Percentiles rank a stretch among this genome's conserved stretches.
Evolutionary conservation across 163 green algal species (phyloP).

Genomic region (Coccomyxa subellipsoidea): DNA sequence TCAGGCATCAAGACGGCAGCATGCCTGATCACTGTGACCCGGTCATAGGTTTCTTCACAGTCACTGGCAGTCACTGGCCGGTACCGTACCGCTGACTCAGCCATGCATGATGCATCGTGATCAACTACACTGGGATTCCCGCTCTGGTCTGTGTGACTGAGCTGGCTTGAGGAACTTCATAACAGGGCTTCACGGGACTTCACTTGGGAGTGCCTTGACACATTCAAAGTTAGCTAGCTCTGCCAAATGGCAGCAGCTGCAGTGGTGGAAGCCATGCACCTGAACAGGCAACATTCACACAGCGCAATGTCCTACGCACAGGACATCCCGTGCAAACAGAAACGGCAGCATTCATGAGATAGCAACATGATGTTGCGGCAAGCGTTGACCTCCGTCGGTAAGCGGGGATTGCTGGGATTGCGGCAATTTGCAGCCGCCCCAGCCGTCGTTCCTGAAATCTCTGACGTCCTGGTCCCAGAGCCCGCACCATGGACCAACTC

Average conservation of each 20-base stretch:
- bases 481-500: slow-evolving; percentile 6
- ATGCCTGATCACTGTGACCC: no score
- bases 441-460: not conserved
- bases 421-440: not conserved
- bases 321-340: not conserved
- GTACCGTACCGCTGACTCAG: no score
- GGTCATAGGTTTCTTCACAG: no score
- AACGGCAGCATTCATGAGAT: not conserved
- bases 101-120: no score
- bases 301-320: not conserved
- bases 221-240: not conserved
- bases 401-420: not conserved
- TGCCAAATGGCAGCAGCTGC: not conserved
- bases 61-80: no score
- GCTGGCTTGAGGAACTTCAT: not conserved
- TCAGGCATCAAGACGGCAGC: no score
- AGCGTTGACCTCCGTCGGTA: not conserved
- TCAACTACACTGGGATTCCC: no score
- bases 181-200: not conserved
- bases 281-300: not conserved
- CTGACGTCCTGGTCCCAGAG: not conserved
- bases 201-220: not conserved
- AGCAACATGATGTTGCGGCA: not conserved
- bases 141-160: no score
- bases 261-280: not conserved